phyloP scores from a whole-genome alignment of 73 alveolate genomes.

The Chromera velia region DNA sequence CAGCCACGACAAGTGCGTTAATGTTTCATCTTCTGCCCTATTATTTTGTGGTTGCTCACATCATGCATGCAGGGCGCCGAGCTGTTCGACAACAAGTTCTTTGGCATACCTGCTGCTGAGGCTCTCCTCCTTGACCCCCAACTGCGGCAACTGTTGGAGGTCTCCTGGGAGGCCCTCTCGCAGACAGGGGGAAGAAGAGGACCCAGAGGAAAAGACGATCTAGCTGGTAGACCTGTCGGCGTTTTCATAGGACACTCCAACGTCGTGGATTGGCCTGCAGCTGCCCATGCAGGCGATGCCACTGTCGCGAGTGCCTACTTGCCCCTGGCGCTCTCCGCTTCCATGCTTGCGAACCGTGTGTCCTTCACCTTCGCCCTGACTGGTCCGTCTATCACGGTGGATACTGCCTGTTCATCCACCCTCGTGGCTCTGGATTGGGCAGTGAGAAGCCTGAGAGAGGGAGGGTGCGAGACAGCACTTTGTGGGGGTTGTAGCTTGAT shows the following conservation, averaged over 20 bases:
- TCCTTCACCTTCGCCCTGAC: background rate
- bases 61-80: slow-evolving; percentile 16
- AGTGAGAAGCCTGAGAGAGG: background rate
- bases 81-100: slow-evolving; percentile 33
- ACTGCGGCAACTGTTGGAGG: slow-evolving; percentile 23
- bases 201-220: background rate
- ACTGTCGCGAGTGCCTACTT: too few relatives aligned
- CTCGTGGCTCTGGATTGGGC: background rate
- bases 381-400: background rate
- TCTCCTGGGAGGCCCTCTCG: background rate
- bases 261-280: too few relatives aligned
- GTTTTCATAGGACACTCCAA: background rate
- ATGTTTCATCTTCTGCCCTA: too few relatives aligned
- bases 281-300: too few relatives aligned
- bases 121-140: slow-evolving; percentile 46
- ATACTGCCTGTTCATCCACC: background rate
- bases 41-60: too few relatives aligned
- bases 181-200: background rate
- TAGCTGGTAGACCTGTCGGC: background rate
- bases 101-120: slow-evolving; percentile 31
- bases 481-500: background rate
- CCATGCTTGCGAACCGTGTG: background rate
- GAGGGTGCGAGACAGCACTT: background rate
- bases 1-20: too few relatives aligned
- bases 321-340: background rate